Evolutionary conservation across 73 alveolate species (phyloP), one percentile per base, ranked within the genome.

Genomic region (Paramecium octaurelia): DNA sequence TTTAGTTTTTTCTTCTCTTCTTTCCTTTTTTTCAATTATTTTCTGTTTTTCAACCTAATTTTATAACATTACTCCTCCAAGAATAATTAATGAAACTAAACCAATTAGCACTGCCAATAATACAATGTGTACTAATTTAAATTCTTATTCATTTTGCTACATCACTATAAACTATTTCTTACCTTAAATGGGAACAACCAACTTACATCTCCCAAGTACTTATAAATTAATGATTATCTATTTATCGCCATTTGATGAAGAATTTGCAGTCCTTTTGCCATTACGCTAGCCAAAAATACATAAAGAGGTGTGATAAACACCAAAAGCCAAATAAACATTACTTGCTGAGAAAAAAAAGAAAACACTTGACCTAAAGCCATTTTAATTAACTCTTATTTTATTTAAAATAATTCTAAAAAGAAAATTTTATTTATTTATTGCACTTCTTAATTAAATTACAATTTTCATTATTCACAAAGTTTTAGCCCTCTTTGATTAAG

Each of bases 121-220:
- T 21, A 73, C 38, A 12, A 36, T 73, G 35, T 73, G 87, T 6
- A 73, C 87, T 43, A 73, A n/a, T 40, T 73, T 73, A 73, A 73
- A 73, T 73, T 73, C 87, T 36, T 40, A 36, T 73, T 73, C 87
- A 73, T 73, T 73, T 36, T 12, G 36, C 87, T 73, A 36, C 8
- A 31, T n/a, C n/a, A 40, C 6, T 14, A 35, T 16, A 14, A 6
- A 38, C 0, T 14, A 29, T 10, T 36, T 35, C 9, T 4, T 73
- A 73, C 87, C 2, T 18, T 73, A 12, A 73, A 73, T 16, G 87
- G 87, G 59, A 73, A 73, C n/a, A 73, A 35, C 87, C 87, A 73
- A 73, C 87, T 73, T 0, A 73, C 59, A 73, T 73, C 87, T 73
- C 87, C 87, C 24, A 73, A 6, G 18, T 73, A 73, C 38, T 73